phyloP scores from a whole-genome alignment of 1,139 yeast species.

The Suhomyces anneliseae region DNA sequence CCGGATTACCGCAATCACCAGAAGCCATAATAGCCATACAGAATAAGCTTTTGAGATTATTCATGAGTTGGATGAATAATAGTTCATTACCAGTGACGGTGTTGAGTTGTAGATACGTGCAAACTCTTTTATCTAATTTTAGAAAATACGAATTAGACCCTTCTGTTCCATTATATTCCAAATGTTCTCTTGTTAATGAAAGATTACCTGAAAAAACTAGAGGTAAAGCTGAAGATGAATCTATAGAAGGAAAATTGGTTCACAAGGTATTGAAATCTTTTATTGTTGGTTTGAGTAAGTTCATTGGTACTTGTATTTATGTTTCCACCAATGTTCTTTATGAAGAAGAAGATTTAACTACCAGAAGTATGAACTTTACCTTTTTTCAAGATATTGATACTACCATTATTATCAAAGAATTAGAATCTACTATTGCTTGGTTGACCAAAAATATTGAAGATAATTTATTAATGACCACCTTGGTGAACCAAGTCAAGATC shows the following conservation, averaged over 20 bases:
- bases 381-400: slow-evolving; percentile 30
- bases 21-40: slow-evolving; percentile 46
- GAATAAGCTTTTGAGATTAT: slow-evolving; percentile 40
- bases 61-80: slow-evolving; percentile 63
- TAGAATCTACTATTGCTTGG: slow-evolving; percentile 17
- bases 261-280: slow-evolving; percentile 50
- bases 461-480: slow-evolving; percentile 2
- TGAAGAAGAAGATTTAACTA: slow-evolving; percentile 75
- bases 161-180: slow-evolving; percentile 4
- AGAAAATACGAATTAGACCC: neutral
- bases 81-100: slow-evolving; percentile 63
- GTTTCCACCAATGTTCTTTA: slow-evolving; percentile 62
- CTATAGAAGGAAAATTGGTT: slow-evolving; percentile 22
- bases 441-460: slow-evolving; percentile 6
- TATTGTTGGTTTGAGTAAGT: slow-evolving; percentile 51
- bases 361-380: slow-evolving; percentile 57
- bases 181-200: slow-evolving; percentile 11
- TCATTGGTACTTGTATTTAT: slow-evolving; percentile 48
- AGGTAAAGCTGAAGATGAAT: slow-evolving; percentile 1
- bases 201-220: slow-evolving; percentile 6
- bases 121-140: slow-evolving; percentile 44
- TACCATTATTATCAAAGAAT: slow-evolving; percentile 21
- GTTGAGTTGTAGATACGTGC: slow-evolving; percentile 64
- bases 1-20: slow-evolving; percentile 31
- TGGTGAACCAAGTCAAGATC: slow-evolving; percentile 30